phyloP scores from a whole-genome alignment of 768 basidiomycete genomes.

The Xerocomellus dryophilus region DNA sequence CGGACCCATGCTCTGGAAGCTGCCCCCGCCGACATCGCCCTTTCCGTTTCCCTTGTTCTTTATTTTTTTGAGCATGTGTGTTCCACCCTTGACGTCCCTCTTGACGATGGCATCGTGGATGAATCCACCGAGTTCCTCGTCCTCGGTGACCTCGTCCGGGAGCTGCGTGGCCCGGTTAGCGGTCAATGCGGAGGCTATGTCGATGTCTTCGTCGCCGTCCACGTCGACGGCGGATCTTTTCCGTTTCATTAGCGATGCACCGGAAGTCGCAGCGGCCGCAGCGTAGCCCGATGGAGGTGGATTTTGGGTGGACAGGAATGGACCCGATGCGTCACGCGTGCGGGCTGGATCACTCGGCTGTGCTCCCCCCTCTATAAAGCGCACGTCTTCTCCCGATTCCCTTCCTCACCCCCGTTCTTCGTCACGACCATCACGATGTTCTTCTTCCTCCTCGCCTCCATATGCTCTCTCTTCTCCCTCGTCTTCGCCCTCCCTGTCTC shows the following conservation, averaged over 20 bases:
- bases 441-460: conserved; percentile 12
- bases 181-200: conserved; percentile 62
- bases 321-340: conserved; percentile 2
- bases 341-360: neutral
- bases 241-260: conserved; percentile 35
- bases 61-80: conserved; percentile 70
- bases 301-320: neutral
- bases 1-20: conserved; percentile 94
- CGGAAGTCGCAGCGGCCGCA: conserved; percentile 8
- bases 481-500: conserved; percentile 31
- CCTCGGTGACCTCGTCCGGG: conserved; percentile 24
- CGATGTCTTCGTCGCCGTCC: conserved; percentile 44
- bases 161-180: conserved; percentile 16
- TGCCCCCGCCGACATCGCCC: conserved; percentile 86
- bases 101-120: conserved; percentile 69
- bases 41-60: conserved; percentile 72
- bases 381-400: neutral
- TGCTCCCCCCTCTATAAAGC: conserved; percentile 16
- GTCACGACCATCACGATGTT: conserved; percentile 24
- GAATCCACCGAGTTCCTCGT: conserved; percentile 60
- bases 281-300: neutral
- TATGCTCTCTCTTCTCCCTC: conserved; percentile 24
- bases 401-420: neutral
- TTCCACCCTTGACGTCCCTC: conserved; percentile 71
- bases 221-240: conserved; percentile 21